phyloP scores from a whole-genome alignment of 164 flowering plant genomes.

The Macadamia tetraphylla region DNA sequence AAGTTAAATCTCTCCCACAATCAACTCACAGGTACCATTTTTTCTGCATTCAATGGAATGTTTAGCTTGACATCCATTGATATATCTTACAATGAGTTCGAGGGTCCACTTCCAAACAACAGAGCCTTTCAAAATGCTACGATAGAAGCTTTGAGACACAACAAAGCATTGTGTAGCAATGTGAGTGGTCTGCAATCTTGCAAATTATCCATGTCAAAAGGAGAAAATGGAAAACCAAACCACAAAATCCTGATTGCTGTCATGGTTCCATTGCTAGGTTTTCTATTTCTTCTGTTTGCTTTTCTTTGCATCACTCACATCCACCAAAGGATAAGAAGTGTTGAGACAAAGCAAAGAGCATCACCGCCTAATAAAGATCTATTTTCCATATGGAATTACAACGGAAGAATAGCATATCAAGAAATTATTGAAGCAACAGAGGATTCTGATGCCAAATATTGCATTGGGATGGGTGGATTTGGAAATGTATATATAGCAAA shows the following conservation, averaged over 20 bases:
- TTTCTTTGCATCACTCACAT: neutral
- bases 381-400: conserved; percentile 17
- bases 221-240: neutral
- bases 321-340: neutral
- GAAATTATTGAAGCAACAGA: conserved; percentile 17
- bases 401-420: conserved; percentile 26
- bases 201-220: neutral
- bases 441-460: no score
- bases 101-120: no score
- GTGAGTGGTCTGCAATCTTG: conserved; percentile 13
- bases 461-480: conserved; percentile 33
- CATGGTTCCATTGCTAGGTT: no score
- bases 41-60: no score
- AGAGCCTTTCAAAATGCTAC: no score
- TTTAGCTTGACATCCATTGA: no score
- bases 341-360: no score
- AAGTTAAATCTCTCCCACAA: no score
- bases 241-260: neutral
- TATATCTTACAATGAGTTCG: no score
- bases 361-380: neutral
- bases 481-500: neutral
- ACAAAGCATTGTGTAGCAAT: conserved; percentile 21
- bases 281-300: conserved; percentile 8
- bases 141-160: no score
- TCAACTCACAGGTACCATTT: no score